A percentile compares a stretch with the other conserved stretches of the same genome.
Evolutionary conservation across 2,329 filamentous ascomycete genomes (phyloP).

Genomic region (Sporothrix schenckii): DNA sequence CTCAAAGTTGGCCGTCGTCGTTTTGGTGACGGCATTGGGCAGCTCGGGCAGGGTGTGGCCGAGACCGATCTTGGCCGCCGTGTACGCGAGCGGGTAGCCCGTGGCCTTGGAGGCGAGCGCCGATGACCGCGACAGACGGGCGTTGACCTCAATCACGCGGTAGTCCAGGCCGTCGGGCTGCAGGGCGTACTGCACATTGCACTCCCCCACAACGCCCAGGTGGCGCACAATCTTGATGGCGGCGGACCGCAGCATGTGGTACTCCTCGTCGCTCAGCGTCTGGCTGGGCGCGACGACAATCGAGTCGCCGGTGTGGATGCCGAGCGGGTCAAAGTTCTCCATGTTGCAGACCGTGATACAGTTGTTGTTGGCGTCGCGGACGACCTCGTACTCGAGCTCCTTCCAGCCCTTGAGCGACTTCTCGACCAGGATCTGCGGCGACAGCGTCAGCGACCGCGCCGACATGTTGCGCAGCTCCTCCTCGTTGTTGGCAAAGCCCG

Average conservation of each 20-base stretch:
- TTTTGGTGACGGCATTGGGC: slow-evolving; percentile 97
- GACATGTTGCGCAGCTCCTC: slow-evolving; percentile 94
- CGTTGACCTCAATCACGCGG: slow-evolving; percentile 98
- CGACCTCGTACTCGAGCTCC: slow-evolving; percentile 97
- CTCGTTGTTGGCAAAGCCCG: slow-evolving; percentile 90
- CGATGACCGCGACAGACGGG: slow-evolving; percentile 95
- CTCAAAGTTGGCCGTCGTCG: slow-evolving; percentile 98
- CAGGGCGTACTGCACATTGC: slow-evolving; percentile 96
- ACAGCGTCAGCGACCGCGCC: slow-evolving; percentile 86
- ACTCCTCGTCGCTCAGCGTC: slow-evolving; percentile 96
- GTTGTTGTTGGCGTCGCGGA: slow-evolving; percentile 96
- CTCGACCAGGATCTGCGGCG: slow-evolving; percentile 95
- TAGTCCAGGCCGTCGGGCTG: slow-evolving; percentile 97
- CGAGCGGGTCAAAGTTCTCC: slow-evolving; percentile 98
- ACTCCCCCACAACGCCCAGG: slow-evolving; percentile 95
- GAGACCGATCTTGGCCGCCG: slow-evolving; percentile 95
- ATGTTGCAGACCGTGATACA: slow-evolving; percentile 99
- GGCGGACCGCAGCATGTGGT: slow-evolving; percentile 97
- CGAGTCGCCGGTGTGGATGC: slow-evolving; percentile 97
- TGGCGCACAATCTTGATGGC: slow-evolving; percentile 98
- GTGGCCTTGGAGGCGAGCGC: slow-evolving; percentile 97
- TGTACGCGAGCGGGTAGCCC: slow-evolving; percentile 95
- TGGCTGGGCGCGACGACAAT: slow-evolving; percentile 97
- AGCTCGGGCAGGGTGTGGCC: slow-evolving; percentile 94
- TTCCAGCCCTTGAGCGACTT: slow-evolving; percentile 99